phyloP scores from a whole-genome alignment of 768 basidiomycete genomes.

The Neoboletus magnificus region DNA sequence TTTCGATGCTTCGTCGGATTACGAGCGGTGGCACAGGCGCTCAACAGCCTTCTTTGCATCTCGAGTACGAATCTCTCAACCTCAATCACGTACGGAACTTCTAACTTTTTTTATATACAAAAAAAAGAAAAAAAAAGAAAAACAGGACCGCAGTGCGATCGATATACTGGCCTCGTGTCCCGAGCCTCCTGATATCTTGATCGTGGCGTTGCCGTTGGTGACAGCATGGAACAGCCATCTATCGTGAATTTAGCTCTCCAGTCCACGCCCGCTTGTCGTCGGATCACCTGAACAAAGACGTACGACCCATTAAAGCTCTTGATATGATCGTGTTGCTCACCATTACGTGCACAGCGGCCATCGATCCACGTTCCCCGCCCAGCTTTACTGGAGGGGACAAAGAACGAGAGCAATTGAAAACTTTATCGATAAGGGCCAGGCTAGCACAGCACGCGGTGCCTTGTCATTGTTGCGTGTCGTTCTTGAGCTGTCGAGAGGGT shows the following conservation, averaged over 20 bases:
- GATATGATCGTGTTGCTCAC: conserved; percentile 4
- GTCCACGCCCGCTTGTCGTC: background rate
- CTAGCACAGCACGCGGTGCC: background rate
- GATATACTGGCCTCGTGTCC: background rate
- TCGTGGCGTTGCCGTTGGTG: conserved; percentile 10
- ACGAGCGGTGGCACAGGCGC: background rate
- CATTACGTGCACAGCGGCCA: conserved; percentile 2
- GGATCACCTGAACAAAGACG: conserved; percentile 9
- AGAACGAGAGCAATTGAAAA: background rate
- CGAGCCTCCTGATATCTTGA: conserved; percentile 2
- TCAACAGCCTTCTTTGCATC: background rate
- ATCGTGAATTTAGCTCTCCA: background rate
- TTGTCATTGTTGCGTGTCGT: background rate
- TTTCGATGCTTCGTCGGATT: background rate
- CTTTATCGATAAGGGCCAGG: background rate
- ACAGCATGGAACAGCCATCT: conserved; percentile 3
- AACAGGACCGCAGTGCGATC: background rate
- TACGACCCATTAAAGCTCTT: background rate
- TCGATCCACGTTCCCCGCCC: background rate
- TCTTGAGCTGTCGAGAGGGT: background rate
- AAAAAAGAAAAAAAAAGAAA: background rate
- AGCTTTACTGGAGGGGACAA: background rate
- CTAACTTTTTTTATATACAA: background rate
- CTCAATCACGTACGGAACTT: background rate
- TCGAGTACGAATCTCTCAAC: background rate